A percentile compares a stretch with the other conserved stretches of the same genome.
These are phyloP conservation scores for Lunularia cruciata DNA, from an alignment of 225 moss, liverwort and hornwort genomes.

Conservation along the genomic window DNA sequence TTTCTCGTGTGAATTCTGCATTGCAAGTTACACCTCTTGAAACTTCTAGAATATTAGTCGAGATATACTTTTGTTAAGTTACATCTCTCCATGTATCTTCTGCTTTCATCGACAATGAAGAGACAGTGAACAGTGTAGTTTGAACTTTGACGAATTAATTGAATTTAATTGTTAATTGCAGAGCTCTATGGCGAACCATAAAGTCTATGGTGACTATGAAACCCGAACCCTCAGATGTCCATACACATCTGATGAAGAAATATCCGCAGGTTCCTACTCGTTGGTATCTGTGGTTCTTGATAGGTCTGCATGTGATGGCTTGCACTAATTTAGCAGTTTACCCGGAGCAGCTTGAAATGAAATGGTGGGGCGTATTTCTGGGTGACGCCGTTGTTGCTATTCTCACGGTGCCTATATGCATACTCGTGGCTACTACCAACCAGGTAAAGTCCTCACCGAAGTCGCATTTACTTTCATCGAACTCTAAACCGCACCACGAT, in stretches of 20 bases:
- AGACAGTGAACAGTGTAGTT: no score
- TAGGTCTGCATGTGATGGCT: slow-evolving; percentile 2
- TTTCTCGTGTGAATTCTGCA: neutral
- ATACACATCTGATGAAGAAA: slow-evolving; percentile 38
- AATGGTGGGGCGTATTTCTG: slow-evolving; percentile 23
- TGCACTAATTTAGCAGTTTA: slow-evolving; percentile 12
- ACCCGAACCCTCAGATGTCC: slow-evolving; percentile 27
- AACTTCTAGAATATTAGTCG: neutral
- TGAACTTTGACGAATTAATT: no score
- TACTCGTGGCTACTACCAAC: slow-evolving; percentile 36
- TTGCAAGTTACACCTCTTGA: no score
- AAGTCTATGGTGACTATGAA: neutral
- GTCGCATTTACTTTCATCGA: slow-evolving; percentile 20
- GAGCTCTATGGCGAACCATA: slow-evolving; percentile 14
- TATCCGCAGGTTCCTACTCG: slow-evolving; percentile 29
- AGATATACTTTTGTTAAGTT: neutral
- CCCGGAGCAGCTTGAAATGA: slow-evolving; percentile 24
- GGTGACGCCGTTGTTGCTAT: neutral
- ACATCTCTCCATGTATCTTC: neutral
- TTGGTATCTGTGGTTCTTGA: slow-evolving; percentile 26
- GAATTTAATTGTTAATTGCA: slow-evolving; percentile 11
- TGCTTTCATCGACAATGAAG: slow-evolving; percentile 1
- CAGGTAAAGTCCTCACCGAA: no score
- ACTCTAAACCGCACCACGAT: no score
- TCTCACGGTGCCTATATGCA: slow-evolving; percentile 24